phyloP scores from a whole-genome alignment of 345 rosid species.

The Odontarrhena argentea region DNA sequence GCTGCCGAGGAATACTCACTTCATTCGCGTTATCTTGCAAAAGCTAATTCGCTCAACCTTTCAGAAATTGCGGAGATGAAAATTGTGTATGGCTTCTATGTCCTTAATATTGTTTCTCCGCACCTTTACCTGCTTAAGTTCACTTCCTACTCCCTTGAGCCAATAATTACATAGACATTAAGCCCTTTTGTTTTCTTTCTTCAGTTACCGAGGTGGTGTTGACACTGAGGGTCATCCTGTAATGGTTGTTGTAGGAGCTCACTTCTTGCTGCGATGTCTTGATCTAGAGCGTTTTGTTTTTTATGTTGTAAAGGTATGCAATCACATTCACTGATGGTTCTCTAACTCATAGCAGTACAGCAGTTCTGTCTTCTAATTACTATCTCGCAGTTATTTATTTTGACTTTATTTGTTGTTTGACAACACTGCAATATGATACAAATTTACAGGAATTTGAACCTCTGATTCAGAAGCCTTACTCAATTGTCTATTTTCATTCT shows the following conservation, averaged over 20 bases:
- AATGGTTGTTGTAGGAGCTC: constrained; percentile 99
- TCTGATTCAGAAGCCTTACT: constrained; percentile 88
- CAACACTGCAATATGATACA: not conserved
- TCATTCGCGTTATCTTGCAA: constrained; percentile 94
- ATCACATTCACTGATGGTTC: constrained; percentile 13
- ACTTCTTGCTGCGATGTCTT: constrained; percentile 90
- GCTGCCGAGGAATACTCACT: constrained; percentile 94
- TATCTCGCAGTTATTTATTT: constrained; percentile 15
- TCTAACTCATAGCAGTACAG: constrained; percentile 15
- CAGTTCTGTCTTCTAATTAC: constrained; percentile 1
- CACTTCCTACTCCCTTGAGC: not conserved
- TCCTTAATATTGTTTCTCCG: constrained; percentile 21
- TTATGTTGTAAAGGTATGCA: constrained; percentile 71
- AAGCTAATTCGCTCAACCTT: constrained; percentile 88
- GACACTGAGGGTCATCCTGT: constrained; percentile 93
- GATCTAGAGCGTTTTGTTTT: constrained; percentile 88
- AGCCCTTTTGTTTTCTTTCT: constrained; percentile 34
- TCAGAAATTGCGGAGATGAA: constrained; percentile 99
- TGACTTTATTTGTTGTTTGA: not conserved
- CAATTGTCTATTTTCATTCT: constrained; percentile 90
- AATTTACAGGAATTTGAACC: constrained; percentile 93
- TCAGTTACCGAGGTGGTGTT: constrained; percentile 96
- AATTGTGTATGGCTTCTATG: constrained; percentile 68
- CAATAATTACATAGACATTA: constrained; percentile 16
- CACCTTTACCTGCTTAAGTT: constrained; percentile 3